A percentile compares a stretch with the other conserved stretches of the same genome.
These are phyloP conservation scores for Penicillium silybi DNA, from an alignment of 495 filamentous ascomycete genomes.

Conservation along the genomic window DNA sequence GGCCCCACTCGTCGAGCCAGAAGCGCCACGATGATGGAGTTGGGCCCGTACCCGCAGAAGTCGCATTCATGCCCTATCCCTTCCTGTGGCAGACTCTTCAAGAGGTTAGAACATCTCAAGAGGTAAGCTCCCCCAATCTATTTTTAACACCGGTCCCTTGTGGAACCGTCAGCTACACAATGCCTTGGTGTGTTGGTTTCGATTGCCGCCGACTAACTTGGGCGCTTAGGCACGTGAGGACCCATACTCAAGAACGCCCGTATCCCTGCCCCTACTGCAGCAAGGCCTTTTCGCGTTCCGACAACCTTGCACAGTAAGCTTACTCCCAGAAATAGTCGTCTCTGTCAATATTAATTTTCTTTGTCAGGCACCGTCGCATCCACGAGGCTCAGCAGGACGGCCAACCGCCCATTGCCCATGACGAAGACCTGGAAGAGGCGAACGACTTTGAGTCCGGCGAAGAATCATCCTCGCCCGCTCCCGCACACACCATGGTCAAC, in stretches of 20 bases:
- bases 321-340: neutral
- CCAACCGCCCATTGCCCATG: constrained; percentile 52
- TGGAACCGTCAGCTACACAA: constrained; percentile 20
- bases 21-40: constrained; percentile 94
- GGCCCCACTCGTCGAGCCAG: constrained; percentile 84
- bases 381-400: constrained; percentile 80
- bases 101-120: constrained; percentile 98
- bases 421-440: constrained; percentile 71
- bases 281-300: constrained; percentile 96
- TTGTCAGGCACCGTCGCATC: constrained; percentile 80
- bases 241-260: constrained; percentile 97
- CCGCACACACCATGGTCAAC: constrained; percentile 30
- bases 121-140: constrained; percentile 60
- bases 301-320: constrained; percentile 95
- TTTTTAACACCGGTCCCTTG: constrained; percentile 15
- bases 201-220: constrained; percentile 56
- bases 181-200: constrained; percentile 34
- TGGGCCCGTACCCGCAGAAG: constrained; percentile 94
- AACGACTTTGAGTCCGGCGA: constrained; percentile 76
- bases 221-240: constrained; percentile 85
- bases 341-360: neutral
- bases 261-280: constrained; percentile 96
- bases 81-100: constrained; percentile 94
- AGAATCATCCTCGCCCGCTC: constrained; percentile 55
- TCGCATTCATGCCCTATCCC: constrained; percentile 99